phyloP scores from a whole-genome alignment of 2,329 filamentous ascomycete genomes.

The Fusarium concolor region DNA sequence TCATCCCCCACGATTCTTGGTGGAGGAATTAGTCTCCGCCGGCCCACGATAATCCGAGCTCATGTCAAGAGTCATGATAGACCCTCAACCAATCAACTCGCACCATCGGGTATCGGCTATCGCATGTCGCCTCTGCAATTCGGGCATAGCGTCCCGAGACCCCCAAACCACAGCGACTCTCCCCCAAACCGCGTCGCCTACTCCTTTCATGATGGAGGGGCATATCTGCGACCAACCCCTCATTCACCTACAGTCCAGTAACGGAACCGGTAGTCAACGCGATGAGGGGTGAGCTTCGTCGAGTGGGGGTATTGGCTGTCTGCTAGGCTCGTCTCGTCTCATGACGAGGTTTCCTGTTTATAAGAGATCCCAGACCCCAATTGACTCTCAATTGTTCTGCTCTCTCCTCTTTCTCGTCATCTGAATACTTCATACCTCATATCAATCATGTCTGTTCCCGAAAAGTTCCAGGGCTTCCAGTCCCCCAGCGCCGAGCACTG shows the following conservation, averaged over 20 bases:
- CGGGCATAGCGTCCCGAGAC: conserved; percentile 27
- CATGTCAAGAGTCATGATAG: conserved; percentile 40
- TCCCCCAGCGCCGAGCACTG: conserved; percentile 65
- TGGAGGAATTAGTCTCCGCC: conserved; percentile 42
- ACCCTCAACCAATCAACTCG: conserved; percentile 7
- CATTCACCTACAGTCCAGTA: conserved; percentile 8
- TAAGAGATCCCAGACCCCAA: conserved; percentile 15
- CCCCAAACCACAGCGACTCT: conserved; percentile 38
- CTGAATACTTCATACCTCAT: background rate
- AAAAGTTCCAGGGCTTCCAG: conserved; percentile 72
- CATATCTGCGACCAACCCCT: conserved; percentile 25
- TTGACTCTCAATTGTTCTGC: conserved; percentile 7
- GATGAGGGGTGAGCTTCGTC: conserved; percentile 27
- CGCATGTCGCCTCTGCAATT: conserved; percentile 28
- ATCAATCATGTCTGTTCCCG: conserved; percentile 63
- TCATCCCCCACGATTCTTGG: conserved; percentile 32
- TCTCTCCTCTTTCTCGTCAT: conserved; percentile 11
- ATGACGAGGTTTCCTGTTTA: conserved; percentile 26
- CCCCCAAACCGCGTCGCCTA: conserved; percentile 29
- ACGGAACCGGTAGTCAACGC: conserved; percentile 19
- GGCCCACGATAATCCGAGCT: conserved; percentile 41
- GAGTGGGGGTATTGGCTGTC: conserved; percentile 30
- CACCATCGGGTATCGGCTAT: conserved; percentile 24
- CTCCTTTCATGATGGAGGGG: conserved; percentile 27
- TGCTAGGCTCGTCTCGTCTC: background rate